A percentile compares a stretch with the other conserved stretches of the same genome.
phyloP scores from a whole-genome alignment of 345 rosid species.

The Bruguiera parviflora region DNA sequence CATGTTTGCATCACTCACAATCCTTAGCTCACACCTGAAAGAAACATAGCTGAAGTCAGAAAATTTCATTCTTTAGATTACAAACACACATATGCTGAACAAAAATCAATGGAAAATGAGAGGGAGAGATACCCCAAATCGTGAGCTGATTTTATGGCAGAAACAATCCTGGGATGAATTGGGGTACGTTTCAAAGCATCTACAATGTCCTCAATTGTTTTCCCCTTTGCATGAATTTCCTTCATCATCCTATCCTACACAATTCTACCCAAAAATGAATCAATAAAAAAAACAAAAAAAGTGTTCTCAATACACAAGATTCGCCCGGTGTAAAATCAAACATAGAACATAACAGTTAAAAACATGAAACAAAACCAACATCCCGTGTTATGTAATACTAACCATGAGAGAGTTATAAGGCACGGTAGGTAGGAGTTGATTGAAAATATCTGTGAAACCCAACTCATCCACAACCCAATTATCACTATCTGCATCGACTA shows the following conservation, averaged over 20 bases:
- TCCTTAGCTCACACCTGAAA: slow-evolving; percentile 73
- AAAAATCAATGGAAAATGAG: slow-evolving; percentile 5
- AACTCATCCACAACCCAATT: slow-evolving; percentile 75
- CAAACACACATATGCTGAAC: neutral
- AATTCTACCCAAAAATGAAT: neutral
- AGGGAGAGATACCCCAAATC: slow-evolving; percentile 51
- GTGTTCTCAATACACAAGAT: neutral
- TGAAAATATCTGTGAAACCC: slow-evolving; percentile 73
- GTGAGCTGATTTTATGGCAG: slow-evolving; percentile 71
- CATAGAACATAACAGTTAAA: neutral
- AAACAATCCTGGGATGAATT: slow-evolving; percentile 59
- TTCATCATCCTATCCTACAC: slow-evolving; percentile 77
- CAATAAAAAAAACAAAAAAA: neutral
- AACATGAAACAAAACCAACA: neutral
- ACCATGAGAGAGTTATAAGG: slow-evolving; percentile 94
- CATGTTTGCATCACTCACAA: slow-evolving; percentile 76
- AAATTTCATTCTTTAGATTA: neutral
- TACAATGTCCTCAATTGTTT: slow-evolving; percentile 52
- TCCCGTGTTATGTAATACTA: neutral
- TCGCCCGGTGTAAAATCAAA: neutral
- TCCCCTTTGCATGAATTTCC: slow-evolving; percentile 61
- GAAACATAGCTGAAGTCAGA: neutral
- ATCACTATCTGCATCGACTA: slow-evolving; percentile 78
- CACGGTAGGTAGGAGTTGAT: slow-evolving; percentile 80
- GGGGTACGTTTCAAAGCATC: slow-evolving; percentile 51